Evolutionary conservation across 345 rosid species (phyloP).

Genomic region (Balakata baccata): DNA sequence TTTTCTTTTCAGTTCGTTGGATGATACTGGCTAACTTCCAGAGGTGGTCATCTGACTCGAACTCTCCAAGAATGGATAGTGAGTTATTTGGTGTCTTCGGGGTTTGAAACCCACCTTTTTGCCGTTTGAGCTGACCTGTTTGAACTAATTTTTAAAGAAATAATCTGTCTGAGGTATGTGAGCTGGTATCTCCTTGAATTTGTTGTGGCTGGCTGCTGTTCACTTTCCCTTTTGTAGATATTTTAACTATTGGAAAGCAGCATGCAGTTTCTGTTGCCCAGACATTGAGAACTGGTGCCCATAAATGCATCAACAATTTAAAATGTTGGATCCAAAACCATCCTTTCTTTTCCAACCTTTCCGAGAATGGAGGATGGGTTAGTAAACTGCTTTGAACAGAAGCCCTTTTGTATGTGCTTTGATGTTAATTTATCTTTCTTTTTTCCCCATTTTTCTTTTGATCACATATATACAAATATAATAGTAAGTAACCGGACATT

Average conservation of each 20-base stretch:
- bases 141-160: slow-evolving; percentile 21
- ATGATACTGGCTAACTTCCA: slow-evolving; percentile 30
- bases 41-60: slow-evolving; percentile 36
- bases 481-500: not conserved
- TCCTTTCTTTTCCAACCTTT: slow-evolving; percentile 19
- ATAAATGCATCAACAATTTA: slow-evolving; percentile 27
- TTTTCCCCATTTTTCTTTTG: not conserved
- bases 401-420: slow-evolving; percentile 40
- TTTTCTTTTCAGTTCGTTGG: slow-evolving; percentile 34
- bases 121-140: slow-evolving; percentile 11
- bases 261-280: slow-evolving; percentile 32
- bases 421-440: slow-evolving; percentile 36
- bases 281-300: slow-evolving; percentile 36
- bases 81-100: slow-evolving; percentile 39
- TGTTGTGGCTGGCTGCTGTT: slow-evolving; percentile 43
- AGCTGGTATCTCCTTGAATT: slow-evolving; percentile 33
- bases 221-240: slow-evolving; percentile 51
- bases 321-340: slow-evolving; percentile 19
- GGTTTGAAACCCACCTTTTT: slow-evolving; percentile 35
- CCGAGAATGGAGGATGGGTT: slow-evolving; percentile 27
- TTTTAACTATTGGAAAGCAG: slow-evolving; percentile 43
- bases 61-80: slow-evolving; percentile 41
- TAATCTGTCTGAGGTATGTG: slow-evolving; percentile 22
- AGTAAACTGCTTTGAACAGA: slow-evolving; percentile 30
- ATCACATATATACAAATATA: slow-evolving; percentile 17